A percentile compares a stretch with the other conserved stretches of the same genome.
phyloP scores from a whole-genome alignment of 2,329 filamentous ascomycete species.

The Fusarium ramigenum region DNA sequence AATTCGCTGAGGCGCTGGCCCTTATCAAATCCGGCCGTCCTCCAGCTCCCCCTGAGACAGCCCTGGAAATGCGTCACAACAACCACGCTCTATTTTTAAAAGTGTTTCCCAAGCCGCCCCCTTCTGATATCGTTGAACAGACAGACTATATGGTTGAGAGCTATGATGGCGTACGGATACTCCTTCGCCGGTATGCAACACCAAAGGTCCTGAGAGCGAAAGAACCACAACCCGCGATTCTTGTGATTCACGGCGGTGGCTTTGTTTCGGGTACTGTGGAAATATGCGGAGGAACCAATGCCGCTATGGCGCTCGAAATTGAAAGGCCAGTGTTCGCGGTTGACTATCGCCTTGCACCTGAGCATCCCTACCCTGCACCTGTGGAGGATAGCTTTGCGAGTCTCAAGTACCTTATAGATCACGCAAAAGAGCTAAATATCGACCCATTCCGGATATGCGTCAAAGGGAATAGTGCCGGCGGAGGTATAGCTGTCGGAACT shows the following conservation, averaged over 20 bases:
- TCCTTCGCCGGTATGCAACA: slow-evolving; percentile 26
- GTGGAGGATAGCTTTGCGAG: slow-evolving; percentile 33
- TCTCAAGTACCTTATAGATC: slow-evolving; percentile 18
- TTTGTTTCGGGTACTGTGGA: slow-evolving; percentile 21
- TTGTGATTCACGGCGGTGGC: slow-evolving; percentile 32
- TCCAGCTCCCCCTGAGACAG: slow-evolving; percentile 4
- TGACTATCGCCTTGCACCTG: slow-evolving; percentile 36
- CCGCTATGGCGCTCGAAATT: background rate
- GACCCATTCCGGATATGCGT: slow-evolving; percentile 26
- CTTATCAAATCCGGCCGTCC: slow-evolving; percentile 17
- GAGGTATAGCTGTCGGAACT: slow-evolving; percentile 13
- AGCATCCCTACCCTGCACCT: slow-evolving; percentile 20
- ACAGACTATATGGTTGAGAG: slow-evolving; percentile 21
- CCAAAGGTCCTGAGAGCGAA: background rate
- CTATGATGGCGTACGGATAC: slow-evolving; percentile 18
- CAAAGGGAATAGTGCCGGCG: slow-evolving; percentile 33
- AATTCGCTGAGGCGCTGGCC: slow-evolving; percentile 29
- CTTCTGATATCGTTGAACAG: slow-evolving; percentile 7
- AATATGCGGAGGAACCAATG: background rate
- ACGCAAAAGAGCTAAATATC: slow-evolving; percentile 29
- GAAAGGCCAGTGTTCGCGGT: slow-evolving; percentile 31
- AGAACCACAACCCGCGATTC: slow-evolving; percentile 23
- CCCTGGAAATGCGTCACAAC: slow-evolving; percentile 18
- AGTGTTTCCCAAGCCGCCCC: slow-evolving; percentile 3
- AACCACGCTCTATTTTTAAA: slow-evolving; percentile 10